These are phyloP conservation scores for Cryptosporidium felis DNA, from an alignment of 169 alveolate species.

Conservation along the genomic window DNA sequence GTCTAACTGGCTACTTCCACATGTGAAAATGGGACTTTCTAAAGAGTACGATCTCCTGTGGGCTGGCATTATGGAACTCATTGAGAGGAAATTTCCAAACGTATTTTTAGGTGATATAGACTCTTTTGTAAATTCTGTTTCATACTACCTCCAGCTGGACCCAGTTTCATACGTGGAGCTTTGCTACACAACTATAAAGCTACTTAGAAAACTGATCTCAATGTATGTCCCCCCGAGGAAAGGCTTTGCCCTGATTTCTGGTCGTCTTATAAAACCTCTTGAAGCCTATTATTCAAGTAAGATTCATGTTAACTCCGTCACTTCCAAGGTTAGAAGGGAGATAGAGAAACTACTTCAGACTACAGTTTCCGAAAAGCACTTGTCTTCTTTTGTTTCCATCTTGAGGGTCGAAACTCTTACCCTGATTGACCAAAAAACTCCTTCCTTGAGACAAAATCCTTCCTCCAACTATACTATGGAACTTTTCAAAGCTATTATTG, in stretches of 20 bases:
- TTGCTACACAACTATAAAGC: neutral
- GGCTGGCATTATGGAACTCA: conserved; percentile 15
- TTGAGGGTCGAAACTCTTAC: neutral
- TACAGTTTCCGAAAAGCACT: neutral
- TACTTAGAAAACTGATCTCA: neutral
- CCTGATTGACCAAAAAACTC: neutral
- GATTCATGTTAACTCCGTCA: neutral
- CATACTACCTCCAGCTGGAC: neutral
- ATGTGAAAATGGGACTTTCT: neutral
- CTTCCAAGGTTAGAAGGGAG: neutral
- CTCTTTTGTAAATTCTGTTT: neutral
- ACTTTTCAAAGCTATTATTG: neutral
- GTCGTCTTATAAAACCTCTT: neutral
- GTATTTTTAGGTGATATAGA: conserved; percentile 25
- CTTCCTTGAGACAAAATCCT: neutral
- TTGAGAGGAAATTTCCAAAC: conserved; percentile 5
- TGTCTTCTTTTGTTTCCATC: neutral
- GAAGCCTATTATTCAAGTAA: neutral
- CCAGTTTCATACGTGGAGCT: neutral
- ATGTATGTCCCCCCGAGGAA: conserved; percentile 47
- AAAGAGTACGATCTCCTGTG: neutral
- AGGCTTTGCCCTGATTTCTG: conserved; percentile 1
- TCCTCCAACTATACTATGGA: neutral
- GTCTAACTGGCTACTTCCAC: conserved; percentile 52
- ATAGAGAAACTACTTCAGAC: neutral